Conservation (phyloP, 2,329 filamentous ascomycete genomes). For the Fusarium sp. region DNA sequence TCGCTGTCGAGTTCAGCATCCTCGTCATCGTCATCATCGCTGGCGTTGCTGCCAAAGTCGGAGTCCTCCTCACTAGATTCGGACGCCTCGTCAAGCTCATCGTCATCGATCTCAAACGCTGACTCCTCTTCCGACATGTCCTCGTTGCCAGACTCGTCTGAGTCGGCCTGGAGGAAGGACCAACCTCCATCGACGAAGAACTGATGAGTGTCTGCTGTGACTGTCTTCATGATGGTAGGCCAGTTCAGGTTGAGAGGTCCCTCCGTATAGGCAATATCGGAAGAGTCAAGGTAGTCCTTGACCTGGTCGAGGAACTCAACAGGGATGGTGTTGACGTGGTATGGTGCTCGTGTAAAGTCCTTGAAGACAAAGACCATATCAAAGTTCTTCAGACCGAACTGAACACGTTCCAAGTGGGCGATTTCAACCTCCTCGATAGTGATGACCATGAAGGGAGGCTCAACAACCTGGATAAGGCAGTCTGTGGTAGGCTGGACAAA, state of each 20-base stretch:
- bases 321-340: conserved; percentile 97
- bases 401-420: conserved; percentile 93
- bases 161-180: conserved; percentile 90
- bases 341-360: conserved; percentile 90
- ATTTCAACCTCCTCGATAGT: conserved; percentile 97
- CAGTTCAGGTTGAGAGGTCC: conserved; percentile 98
- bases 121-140: conserved; percentile 90
- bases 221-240: conserved; percentile 99
- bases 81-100: conserved; percentile 84
- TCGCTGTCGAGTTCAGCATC: conserved; percentile 73
- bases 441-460: conserved; percentile 95
- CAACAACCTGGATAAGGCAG: conserved; percentile 95
- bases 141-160: conserved; percentile 82
- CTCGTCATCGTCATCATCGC: conserved; percentile 81
- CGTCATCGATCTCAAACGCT: conserved; percentile 90
- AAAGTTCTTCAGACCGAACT: conserved; percentile 98
- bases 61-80: conserved; percentile 85
- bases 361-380: conserved; percentile 99
- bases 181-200: conserved; percentile 98
- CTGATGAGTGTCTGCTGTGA: conserved; percentile 90
- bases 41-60: conserved; percentile 92
- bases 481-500: conserved; percentile 97
- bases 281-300: conserved; percentile 97
- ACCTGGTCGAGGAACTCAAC: conserved; percentile 95
- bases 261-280: conserved; percentile 94